These are phyloP conservation scores for Monilinia fructigena DNA, from an alignment of 2,329 filamentous ascomycete genomes.

Conservation along the genomic window DNA sequence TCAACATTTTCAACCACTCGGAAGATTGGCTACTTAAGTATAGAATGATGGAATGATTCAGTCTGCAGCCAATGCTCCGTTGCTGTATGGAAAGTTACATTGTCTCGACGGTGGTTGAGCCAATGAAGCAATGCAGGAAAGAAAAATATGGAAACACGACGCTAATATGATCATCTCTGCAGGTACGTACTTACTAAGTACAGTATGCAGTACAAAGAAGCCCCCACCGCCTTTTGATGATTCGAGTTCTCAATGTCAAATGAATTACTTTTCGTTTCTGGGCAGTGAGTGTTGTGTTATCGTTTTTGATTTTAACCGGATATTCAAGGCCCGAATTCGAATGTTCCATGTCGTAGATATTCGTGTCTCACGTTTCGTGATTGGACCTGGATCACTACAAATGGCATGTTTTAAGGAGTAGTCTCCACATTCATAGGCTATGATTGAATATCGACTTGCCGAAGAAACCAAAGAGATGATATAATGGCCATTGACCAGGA, in stretches of 20 bases:
- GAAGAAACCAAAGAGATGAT: not conserved
- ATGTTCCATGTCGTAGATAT: not conserved
- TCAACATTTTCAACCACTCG: not conserved
- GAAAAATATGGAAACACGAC: not conserved
- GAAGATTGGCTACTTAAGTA: constrained; percentile 1
- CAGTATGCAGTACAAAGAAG: not conserved
- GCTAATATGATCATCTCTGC: constrained; percentile 15
- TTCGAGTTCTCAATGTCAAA: not conserved
- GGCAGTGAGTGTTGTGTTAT: not conserved
- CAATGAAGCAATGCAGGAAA: not conserved
- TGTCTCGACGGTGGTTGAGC: constrained; percentile 6
- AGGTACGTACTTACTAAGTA: constrained; percentile 1
- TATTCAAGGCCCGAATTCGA: not conserved
- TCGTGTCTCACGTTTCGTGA: not conserved
- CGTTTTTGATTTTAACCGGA: not conserved
- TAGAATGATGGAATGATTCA: not conserved
- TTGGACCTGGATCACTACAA: not conserved
- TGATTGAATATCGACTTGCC: not conserved
- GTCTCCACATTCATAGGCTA: not conserved
- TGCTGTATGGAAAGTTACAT: not conserved
- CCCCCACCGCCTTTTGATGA: constrained; percentile 7
- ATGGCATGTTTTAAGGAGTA: not conserved
- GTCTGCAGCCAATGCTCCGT: not conserved
- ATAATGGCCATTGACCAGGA: not conserved
- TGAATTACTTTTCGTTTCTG: not conserved